Evolutionary conservation across 495 filamentous ascomycete species (phyloP), one percentile per base, ranked within the genome.

Genomic region (Podospora pseudopauciseta): DNA sequence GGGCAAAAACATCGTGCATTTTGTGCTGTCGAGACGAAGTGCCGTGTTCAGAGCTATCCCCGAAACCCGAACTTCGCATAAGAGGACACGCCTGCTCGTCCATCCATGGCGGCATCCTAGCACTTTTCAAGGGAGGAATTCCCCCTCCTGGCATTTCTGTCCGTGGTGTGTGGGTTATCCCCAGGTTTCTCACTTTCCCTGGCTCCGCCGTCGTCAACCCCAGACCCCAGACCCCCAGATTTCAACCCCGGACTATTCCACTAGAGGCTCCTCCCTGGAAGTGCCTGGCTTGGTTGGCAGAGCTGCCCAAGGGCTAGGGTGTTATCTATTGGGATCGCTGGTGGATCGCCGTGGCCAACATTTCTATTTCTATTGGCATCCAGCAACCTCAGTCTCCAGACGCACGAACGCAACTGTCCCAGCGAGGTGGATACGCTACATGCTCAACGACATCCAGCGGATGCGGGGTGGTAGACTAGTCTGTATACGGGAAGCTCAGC

Each of bases 391-490:
- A 49, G 39, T 13, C 39, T 49, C 39, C 39, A 49, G 39, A 16
- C 23, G 30, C n/a, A 15, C 60, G 61, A 61, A 54, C 60, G 18
- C 54, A 28, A 58, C 53, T 63, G 63, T 71, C 70, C 70, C 66
- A 65, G 66, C 66, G 58, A 59, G 30, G 63, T 67, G 63, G 63
- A 57, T 63, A 66, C 60, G 32, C 30, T 63, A 28, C 32, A 49
- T 27, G 5, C 34, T 32, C 61, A 63, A 27, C 65, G 39, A 55
- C 56, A 64, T 55, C 56, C 19, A 18, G 57, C 26, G 65, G 53
- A 54, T 71, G 70, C 63, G 70, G 70, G 70, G 70, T 56, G 70
- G 57, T 60, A 32, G 58, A 23, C 56, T 56, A 56, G 54, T 64
- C 32, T 66, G 44, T 56, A 62, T 68, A 62, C 55, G 49, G 61